A percentile compares a stretch with the other conserved stretches of the same genome.
These are phyloP conservation scores for Tulasnella calospora DNA, from an alignment of 768 basidiomycete genomes.

Conservation along the genomic window DNA sequence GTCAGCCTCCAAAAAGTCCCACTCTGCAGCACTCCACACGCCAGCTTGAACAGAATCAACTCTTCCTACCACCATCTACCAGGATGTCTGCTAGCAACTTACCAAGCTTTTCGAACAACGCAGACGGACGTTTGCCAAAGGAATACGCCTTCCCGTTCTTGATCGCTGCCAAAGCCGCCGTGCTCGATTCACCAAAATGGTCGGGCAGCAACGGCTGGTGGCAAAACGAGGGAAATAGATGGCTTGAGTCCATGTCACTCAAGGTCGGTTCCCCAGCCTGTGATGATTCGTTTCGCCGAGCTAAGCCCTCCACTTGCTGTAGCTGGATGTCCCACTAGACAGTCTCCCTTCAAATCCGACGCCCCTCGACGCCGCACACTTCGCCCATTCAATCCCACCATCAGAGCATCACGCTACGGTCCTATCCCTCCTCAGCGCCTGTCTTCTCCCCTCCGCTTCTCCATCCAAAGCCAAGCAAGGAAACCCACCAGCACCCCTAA, in stretches of 20 bases:
- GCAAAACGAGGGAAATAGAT: slow-evolving; percentile 18
- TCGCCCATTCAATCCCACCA: slow-evolving; percentile 8
- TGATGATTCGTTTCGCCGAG: not conserved
- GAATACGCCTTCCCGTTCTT: slow-evolving; percentile 22
- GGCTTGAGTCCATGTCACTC: slow-evolving; percentile 19
- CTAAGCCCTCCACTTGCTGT: not conserved
- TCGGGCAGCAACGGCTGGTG: slow-evolving; percentile 16
- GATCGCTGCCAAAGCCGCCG: slow-evolving; percentile 26
- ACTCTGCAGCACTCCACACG: not conserved
- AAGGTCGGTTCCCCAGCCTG: not conserved
- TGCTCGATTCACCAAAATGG: slow-evolving; percentile 21
- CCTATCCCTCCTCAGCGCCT: slow-evolving; percentile 17
- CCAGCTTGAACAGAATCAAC: not conserved
- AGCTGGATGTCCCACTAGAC: slow-evolving; percentile 1
- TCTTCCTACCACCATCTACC: not conserved
- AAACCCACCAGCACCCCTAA: slow-evolving; percentile 1
- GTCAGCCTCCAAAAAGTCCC: not conserved
- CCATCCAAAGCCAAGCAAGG: not conserved
- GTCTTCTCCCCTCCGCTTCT: slow-evolving; percentile 2
- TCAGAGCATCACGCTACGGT: slow-evolving; percentile 4
- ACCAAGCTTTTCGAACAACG: not conserved
- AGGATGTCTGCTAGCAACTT: not conserved
- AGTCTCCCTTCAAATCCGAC: slow-evolving; percentile 9
- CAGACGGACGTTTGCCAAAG: not conserved
- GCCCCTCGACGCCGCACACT: slow-evolving; percentile 7